Evolutionary conservation across 495 filamentous ascomycete species (phyloP), one percentile per base, ranked within the genome.

Genomic region (Penicillium tannophilum): DNA sequence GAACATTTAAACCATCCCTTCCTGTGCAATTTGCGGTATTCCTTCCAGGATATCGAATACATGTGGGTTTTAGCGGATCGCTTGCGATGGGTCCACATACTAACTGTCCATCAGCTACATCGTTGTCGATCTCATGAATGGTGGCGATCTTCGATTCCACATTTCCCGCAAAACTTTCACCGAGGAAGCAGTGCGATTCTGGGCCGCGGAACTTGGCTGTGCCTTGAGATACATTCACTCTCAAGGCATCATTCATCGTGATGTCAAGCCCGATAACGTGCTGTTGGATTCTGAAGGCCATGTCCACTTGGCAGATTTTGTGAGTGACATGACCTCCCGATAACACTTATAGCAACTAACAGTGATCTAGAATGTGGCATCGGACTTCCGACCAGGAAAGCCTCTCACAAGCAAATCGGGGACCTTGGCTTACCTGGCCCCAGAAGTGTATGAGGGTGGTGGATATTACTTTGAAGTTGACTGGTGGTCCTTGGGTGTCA

Each of bases 1-100:
- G 92, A 98, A 73, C 92, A 97, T 72, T 82, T 98, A 66, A 97
- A 96, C 70, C 94, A 98, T 70, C 90, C 93, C 31, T 98, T 98
- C 76, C 88, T 98, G 57, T 98, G 94, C 81, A 98, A 98, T 72
- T 82, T 98, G 79, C 88, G 94, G 53, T 98, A 98, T 76, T 97
- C 92, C 79, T 98, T 98, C 71, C 94, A 98, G 76, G 94, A 98
- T 74, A 91, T 97, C 64, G 94, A 98, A 71, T 98, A 98, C 76
- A 88, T 98, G 94, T 98, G 82, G 63, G 91, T 73, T 46, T 20
- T 23, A 54, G 41, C 17, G 8, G 26, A 16, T 56, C 24, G 4
- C 8, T 30, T 12, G n/a, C 33, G 12, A 12, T 0, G 36, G 26
- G 16, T 24, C 4, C 4, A 30, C 59, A 48, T 45, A 56, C 70